Base-by-base conservation (phyloP, 805 yeast genomes). In the Wickerhamiella australiensis region DNA sequence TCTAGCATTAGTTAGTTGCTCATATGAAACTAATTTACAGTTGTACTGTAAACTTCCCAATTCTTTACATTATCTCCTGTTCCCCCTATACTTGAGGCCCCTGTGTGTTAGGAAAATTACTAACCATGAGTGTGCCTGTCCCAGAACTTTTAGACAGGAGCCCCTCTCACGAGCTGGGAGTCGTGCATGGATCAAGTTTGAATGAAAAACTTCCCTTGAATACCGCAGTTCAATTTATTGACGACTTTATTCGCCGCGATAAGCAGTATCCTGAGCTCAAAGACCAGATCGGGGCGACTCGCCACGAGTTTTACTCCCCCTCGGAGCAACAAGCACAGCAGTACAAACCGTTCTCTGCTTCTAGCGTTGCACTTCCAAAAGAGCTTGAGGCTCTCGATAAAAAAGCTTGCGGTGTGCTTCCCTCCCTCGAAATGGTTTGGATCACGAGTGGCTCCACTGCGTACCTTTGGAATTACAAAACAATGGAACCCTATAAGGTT, bases 341-440 rank as follows among this genome's bases (percentile, higher is more conserved):
- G 2, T 56, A 45, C 25, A 47, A 54, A 35, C 59, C 60, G 12
- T 58, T 58, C 38, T 17, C 26, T 15, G 49, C 50, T 8, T 9
- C 46, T 21, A 50, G 52, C 5, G 18, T 41, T 9, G 41, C 58
- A 3, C 50, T 58, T 20, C 61, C 61, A 2, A 22, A 21, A 5
- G 47, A 45, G 26, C 41, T 52, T n/a, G 41, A 42, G 17, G 38
- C 21, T 21, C 49, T 52, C 13, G 33, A 26, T 12, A 29, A 50
- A 18, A 12, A 20, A 35, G 78, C 80, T 52, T 80, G 85, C 78
- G 98, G 98, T 12, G 67, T 87, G 22, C 79, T 92, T 56, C 77
- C 88, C 0, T 87, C 82, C 51, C 73, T 92, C 26, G 76, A 78
- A 53, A 77, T 94, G 52, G 78, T 88, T 12, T 92, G 96, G 96